Evolutionary conservation across 2,329 filamentous ascomycete species (phyloP).

Genomic region (Colletotrichum tanaceti): DNA sequence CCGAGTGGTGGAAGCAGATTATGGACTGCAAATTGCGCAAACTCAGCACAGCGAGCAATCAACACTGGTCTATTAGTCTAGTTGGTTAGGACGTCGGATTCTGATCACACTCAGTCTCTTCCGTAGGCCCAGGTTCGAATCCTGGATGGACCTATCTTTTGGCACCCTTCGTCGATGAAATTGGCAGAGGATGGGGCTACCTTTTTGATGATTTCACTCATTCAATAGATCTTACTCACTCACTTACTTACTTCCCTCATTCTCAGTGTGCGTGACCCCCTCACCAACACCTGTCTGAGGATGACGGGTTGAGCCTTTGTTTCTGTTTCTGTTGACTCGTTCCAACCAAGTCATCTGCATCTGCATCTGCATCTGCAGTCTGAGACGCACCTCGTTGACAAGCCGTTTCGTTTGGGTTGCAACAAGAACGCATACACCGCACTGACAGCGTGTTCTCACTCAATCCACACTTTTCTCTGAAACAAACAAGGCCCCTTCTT

Average conservation of each 20-base stretch:
- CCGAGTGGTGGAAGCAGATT: no score
- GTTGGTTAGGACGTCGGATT: constrained; percentile 42
- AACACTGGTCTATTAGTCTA: constrained; percentile 38
- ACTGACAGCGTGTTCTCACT: constrained; percentile 22
- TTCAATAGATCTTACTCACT: neutral
- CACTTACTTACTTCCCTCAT: no score
- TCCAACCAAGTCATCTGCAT: constrained; percentile 1
- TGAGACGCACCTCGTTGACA: constrained; percentile 8
- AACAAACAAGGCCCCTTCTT: constrained; percentile 16
- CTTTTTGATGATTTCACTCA: neutral
- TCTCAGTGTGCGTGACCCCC: no score
- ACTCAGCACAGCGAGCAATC: neutral
- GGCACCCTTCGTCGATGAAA: no score
- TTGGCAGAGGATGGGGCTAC: no score
- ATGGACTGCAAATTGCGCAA: no score
- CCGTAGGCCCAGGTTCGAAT: constrained; percentile 41
- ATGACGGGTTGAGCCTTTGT: no score
- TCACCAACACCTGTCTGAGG: neutral
- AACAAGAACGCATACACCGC: constrained; percentile 4
- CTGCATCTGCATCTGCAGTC: neutral
- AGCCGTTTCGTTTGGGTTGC: neutral
- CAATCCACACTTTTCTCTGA: neutral
- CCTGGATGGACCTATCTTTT: constrained; percentile 39
- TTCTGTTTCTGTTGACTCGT: constrained; percentile 2
- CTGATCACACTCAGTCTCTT: constrained; percentile 27